Percentiles rank a stretch among this genome's conserved stretches.
These are phyloP conservation scores for Coemansia sp. DNA, from an alignment of 192 early-diverging fungal genomes.

Conservation along the genomic window DNA sequence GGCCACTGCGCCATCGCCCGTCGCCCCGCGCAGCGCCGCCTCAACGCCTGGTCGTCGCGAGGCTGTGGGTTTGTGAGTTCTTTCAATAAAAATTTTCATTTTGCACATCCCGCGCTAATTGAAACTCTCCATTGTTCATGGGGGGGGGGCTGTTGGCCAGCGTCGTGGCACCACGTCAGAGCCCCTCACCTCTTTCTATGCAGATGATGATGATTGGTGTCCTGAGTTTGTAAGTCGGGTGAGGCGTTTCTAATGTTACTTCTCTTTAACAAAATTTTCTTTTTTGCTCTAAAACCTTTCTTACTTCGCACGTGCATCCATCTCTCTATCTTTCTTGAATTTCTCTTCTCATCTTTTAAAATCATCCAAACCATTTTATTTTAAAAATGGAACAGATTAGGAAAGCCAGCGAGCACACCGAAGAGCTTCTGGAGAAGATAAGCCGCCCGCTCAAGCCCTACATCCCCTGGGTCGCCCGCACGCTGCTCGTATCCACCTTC, in stretches of 20 bases:
- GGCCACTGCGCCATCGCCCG: slow-evolving; percentile 25
- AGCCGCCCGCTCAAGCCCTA: slow-evolving; percentile 86
- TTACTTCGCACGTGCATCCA: no score
- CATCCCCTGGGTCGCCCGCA: slow-evolving; percentile 86
- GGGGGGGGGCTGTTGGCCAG: background rate
- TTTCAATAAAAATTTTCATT: background rate
- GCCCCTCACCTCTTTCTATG: no score
- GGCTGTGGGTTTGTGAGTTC: slow-evolving; percentile 24
- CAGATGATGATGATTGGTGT: no score
- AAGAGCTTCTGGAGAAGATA: slow-evolving; percentile 75
- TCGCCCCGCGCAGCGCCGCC: slow-evolving; percentile 49
- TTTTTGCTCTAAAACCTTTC: no score
- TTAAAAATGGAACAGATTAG: slow-evolving; percentile 45
- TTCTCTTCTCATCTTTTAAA: background rate
- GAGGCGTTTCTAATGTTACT: background rate
- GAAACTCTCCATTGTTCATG: background rate
- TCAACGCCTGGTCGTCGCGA: slow-evolving; percentile 48
- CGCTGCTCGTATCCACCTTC: slow-evolving; percentile 96
- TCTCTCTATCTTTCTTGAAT: background rate
- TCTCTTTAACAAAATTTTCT: no score
- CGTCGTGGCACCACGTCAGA: slow-evolving; percentile 1
- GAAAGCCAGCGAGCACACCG: slow-evolving; percentile 60
- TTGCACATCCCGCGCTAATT: background rate
- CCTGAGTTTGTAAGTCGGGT: no score
- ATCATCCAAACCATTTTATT: background rate